Evolutionary conservation across 352 stramenopile species (phyloP).

Genomic region (Elongisporangium anandrum): DNA sequence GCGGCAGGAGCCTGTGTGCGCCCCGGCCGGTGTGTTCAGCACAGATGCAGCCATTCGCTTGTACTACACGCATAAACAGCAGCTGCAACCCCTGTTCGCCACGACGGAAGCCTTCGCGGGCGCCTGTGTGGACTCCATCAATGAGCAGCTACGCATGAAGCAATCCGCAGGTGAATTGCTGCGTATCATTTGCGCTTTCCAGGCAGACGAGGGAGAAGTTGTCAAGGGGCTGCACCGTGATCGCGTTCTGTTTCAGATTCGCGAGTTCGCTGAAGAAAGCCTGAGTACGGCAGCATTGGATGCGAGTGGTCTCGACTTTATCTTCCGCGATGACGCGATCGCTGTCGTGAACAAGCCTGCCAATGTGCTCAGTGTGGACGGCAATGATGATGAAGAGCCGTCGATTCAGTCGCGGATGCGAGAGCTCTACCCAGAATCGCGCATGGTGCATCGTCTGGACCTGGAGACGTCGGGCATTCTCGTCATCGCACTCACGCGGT

Average conservation of each 20-base stretch:
- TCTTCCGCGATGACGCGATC: constrained; percentile 51
- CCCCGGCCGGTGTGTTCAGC: constrained; percentile 21
- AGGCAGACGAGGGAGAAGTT: constrained; percentile 15
- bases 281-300: constrained; percentile 3
- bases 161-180: constrained; percentile 4
- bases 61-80: constrained; percentile 15
- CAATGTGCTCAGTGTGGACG: constrained; percentile 56
- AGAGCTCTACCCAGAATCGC: constrained; percentile 38
- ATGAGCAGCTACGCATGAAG: constrained; percentile 11
- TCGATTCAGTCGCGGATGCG: constrained; percentile 49
- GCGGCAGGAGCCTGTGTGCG: neutral
- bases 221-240: constrained; percentile 21
- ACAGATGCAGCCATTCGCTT: constrained; percentile 22
- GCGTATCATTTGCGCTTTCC: constrained; percentile 24
- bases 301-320: constrained; percentile 16
- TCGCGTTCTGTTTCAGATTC: constrained; percentile 39
- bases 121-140: constrained; percentile 22
- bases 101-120: constrained; percentile 20
- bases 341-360: constrained; percentile 59
- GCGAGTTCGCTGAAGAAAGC: constrained; percentile 24
- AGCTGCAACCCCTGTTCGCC: constrained; percentile 15
- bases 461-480: constrained; percentile 71
- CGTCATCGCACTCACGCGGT: constrained; percentile 56
- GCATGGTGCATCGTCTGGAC: constrained; percentile 80
- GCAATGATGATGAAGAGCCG: constrained; percentile 19